Base-by-base conservation (phyloP, 73 alveolate species). In the Paramecium primaurelia region DNA sequence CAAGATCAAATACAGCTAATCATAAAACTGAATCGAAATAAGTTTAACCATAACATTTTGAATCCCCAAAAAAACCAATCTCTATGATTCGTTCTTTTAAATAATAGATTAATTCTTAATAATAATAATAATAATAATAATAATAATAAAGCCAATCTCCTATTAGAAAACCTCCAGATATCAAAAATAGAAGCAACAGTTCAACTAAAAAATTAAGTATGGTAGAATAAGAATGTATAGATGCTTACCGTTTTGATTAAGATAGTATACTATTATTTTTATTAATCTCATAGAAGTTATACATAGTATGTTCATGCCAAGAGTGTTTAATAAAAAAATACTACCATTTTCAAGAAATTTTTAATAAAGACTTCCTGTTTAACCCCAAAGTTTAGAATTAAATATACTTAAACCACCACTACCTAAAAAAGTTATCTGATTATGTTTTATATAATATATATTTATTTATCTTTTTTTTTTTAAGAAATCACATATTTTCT, bases 291-390 rank as follows among this genome's bases (percentile, higher is more conserved):
- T 80, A 80, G 77, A 80, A n/a, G 59, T 49, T 6, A 45, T 80
- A 6, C 91, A 80, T 80, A 80, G 91, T 36, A 80, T 80, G 91
- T 80, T 77, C 25, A 80, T 80, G 77, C 91, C 77, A 18, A 80
- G 77, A 22, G 77, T 34, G n/a, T 44, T 45, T 40, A 44, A 80
- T 80, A 80, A 80, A 36, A 45, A 49, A 12, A 25, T 40, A 32
- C 49, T 64, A 22, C 77, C 91, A 80, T 80, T 80, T 25, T 32
- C n/a, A 42, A 80, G 91, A 22, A 45, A 80, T 47, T 2, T 47
- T 37, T 36, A 75, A 80, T 49, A 20, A 25, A 40, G 73, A 25
- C 45, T 40, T 26, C 11, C 58, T n/a, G 54, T 49, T 3, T 77
- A 80, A 42, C 77, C 91, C 4, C 12, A 80, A 42, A 22, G 32